Evolutionary conservation across 768 basidiomycete species (phyloP).

Genomic region (Cystofilobasidium bisporidii): DNA sequence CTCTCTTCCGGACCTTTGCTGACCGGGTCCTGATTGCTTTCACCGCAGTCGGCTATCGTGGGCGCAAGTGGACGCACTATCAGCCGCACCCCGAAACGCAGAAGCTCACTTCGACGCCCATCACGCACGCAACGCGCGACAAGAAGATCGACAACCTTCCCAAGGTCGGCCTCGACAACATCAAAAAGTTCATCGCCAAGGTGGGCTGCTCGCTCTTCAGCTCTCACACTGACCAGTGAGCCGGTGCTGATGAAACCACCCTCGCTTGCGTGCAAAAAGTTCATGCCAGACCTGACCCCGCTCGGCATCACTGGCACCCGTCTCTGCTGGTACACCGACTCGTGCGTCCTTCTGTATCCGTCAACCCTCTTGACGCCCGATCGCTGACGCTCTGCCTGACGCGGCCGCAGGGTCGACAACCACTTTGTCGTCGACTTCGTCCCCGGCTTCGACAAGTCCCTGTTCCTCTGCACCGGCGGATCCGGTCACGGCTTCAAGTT

Average conservation of each 20-base stretch:
- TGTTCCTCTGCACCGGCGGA: slow-evolving; percentile 30
- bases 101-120: slow-evolving; percentile 29
- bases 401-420: no score
- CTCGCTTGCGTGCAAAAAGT: no score
- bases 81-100: slow-evolving; percentile 24
- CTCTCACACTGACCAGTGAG: no score
- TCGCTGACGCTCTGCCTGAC: no score
- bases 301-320: slow-evolving; percentile 29
- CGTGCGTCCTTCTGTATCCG: no score
- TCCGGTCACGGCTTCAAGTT: slow-evolving; percentile 32
- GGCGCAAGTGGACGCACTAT: slow-evolving; percentile 32
- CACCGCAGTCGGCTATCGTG: slow-evolving; percentile 29
- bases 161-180: slow-evolving; percentile 25
- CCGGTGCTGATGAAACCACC: no score
- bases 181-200: slow-evolving; percentile 29
- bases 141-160: slow-evolving; percentile 24
- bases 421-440: slow-evolving; percentile 31
- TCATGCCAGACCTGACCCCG: slow-evolving; percentile 31
- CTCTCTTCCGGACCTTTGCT: no score
- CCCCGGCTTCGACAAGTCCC: slow-evolving; percentile 24
- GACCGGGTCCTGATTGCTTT: no score
- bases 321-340: slow-evolving; percentile 33
- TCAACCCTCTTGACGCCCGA: no score
- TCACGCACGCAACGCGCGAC: slow-evolving; percentile 23
- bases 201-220: no score